These are phyloP conservation scores for Buxus sempervirens DNA, from an alignment of 164 flowering plant species.

Conservation along the genomic window DNA sequence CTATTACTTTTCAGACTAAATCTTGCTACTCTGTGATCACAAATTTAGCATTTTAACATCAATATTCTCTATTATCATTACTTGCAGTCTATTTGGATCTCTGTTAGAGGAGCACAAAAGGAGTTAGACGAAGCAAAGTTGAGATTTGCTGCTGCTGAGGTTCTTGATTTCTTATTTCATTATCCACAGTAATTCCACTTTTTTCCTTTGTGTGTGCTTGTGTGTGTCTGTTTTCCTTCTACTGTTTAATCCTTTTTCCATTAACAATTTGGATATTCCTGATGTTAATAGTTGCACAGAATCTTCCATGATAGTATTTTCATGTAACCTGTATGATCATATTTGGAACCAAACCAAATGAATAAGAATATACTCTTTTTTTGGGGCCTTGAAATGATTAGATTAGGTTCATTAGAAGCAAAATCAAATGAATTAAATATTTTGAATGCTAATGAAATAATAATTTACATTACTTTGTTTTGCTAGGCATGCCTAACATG, in stretches of 20 bases:
- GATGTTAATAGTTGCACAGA: too few relatives aligned
- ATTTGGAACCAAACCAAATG: background rate
- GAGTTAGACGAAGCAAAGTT: conserved; percentile 90
- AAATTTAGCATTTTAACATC: background rate
- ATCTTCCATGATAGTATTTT: background rate
- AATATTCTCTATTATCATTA: background rate
- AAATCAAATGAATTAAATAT: too few relatives aligned
- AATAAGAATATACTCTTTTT: background rate
- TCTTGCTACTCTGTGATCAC: background rate
- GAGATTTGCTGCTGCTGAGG: conserved; percentile 98
- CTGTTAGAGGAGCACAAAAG: conserved; percentile 68
- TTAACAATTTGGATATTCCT: background rate
- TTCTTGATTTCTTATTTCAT: conserved; percentile 17
- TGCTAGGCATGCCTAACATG: too few relatives aligned
- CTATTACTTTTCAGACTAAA: background rate
- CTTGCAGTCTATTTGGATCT: conserved; percentile 90
- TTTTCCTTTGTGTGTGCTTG: too few relatives aligned
- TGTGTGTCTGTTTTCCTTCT: background rate
- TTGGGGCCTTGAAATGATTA: background rate
- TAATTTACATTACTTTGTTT: too few relatives aligned
- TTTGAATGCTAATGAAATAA: too few relatives aligned
- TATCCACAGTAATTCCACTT: too few relatives aligned
- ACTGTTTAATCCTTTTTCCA: background rate
- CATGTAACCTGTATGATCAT: background rate
- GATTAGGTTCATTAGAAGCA: background rate